Base-by-base conservation (phyloP, 176 grass and related monocot genomes). In the Bonia amplexicaulis region DNA sequence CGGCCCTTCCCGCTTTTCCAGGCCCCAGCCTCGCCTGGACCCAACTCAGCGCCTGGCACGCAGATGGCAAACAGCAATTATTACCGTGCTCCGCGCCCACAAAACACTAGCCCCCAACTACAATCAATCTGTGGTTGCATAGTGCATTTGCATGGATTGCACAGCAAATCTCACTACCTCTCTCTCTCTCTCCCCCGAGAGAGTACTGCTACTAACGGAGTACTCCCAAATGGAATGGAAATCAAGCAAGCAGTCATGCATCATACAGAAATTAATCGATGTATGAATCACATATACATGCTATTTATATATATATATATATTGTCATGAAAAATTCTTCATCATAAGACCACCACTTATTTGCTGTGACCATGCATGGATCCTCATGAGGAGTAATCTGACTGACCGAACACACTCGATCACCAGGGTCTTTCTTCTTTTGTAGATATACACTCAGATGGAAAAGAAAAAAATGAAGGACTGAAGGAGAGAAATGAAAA, bases 381-480 rank as follows among this genome's bases (percentile, higher is more conserved):
- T 74, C 59, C 23, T 26, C 59, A 27, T 6, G n/a, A 60, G 55
- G 58, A 60, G 58, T 61, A 26, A 27, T 26, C 83, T 81, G 83
- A 77, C 77, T 20, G 74, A 87, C 84, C 40, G 71, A 89, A 80
- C 84, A 80, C 67, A 76, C 72, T 82, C 44, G 58, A 61, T 75
- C 88, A 82, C 58, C 64, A 66, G 78, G 78, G 73, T 51, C 82
- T 84, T 73, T 84, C 23, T 91, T 87, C 47, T 72, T 75, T 27
- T 90, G 58, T 81, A 72, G 83, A 90, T 87, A 73, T 93, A 93
- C 88, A 88, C 86, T 86, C 82, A 59, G 81, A 88, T 29, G 72
- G 74, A 74, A 82, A 80, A 47, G 58, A 67, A 79, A 67, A 79
- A 83, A 23, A 52, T 54, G 33, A 7, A 45, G 19, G 26, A 27